Evolutionary conservation across 345 rosid genomes (phyloP).

Genomic region (Lagerstroemia speciosa): DNA sequence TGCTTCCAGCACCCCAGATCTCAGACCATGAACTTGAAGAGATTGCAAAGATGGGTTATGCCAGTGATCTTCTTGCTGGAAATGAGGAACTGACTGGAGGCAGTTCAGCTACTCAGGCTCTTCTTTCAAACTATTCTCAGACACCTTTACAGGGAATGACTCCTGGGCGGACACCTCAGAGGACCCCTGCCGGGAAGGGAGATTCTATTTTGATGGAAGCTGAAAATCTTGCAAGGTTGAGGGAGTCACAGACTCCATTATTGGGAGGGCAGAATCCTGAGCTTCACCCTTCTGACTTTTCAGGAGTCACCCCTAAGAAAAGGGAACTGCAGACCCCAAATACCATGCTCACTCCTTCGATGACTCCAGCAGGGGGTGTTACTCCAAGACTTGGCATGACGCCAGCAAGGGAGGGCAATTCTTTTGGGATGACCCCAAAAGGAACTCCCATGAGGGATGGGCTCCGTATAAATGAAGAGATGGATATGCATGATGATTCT

Average conservation of each 20-base stretch:
- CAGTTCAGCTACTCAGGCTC: slow-evolving; percentile 89
- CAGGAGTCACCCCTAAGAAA: slow-evolving; percentile 94
- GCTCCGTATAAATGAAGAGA: slow-evolving; percentile 88
- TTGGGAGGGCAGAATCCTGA: slow-evolving; percentile 98
- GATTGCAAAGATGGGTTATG: slow-evolving; percentile 98
- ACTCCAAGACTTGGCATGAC: slow-evolving; percentile 94
- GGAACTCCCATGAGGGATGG: slow-evolving; percentile 97
- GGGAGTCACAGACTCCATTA: slow-evolving; percentile 97
- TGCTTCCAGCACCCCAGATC: slow-evolving; percentile 98
- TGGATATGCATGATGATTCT: slow-evolving; percentile 68
- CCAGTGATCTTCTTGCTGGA: slow-evolving; percentile 75
- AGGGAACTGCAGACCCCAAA: slow-evolving; percentile 89
- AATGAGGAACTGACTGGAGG: slow-evolving; percentile 85
- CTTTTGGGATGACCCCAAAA: slow-evolving; percentile 78
- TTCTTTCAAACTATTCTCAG: slow-evolving; percentile 82
- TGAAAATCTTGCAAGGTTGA: slow-evolving; percentile 85
- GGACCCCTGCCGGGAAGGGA: slow-evolving; percentile 95
- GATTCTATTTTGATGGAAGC: slow-evolving; percentile 99
- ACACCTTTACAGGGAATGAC: slow-evolving; percentile 88
- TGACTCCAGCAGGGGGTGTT: slow-evolving; percentile 75
- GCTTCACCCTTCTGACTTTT: slow-evolving; percentile 96
- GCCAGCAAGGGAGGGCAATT: slow-evolving; percentile 76
- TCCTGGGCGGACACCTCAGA: slow-evolving; percentile 83
- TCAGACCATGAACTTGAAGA: slow-evolving; percentile 91
- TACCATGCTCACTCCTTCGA: slow-evolving; percentile 81